Evolutionary conservation across 768 basidiomycete genomes (phyloP).

Genomic region (Suillus paluster): DNA sequence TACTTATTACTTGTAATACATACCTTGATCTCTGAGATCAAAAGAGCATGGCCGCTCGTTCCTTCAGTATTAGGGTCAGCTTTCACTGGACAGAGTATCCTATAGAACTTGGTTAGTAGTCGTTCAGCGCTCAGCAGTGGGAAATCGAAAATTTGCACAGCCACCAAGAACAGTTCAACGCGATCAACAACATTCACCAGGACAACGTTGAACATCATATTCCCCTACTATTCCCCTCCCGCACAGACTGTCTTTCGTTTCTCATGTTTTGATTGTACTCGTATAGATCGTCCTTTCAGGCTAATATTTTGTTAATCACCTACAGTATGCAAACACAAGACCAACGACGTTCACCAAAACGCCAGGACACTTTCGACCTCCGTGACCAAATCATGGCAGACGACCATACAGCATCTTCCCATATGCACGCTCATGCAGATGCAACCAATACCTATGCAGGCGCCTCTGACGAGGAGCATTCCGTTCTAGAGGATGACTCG

Average conservation of each 20-base stretch:
- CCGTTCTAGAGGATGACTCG: slow-evolving; percentile 85
- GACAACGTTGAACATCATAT: slow-evolving; percentile 1
- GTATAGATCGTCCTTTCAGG: neutral
- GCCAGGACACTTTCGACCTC: slow-evolving; percentile 74
- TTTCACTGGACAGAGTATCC: too few relatives aligned
- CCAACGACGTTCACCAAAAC: slow-evolving; percentile 30
- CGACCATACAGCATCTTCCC: slow-evolving; percentile 50
- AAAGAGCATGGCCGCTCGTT: too few relatives aligned
- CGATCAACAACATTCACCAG: neutral
- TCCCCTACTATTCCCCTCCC: neutral
- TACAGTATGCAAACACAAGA: slow-evolving; percentile 35
- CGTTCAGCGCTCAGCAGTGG: too few relatives aligned
- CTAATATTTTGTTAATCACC: slow-evolving; percentile 5
- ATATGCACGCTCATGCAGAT: slow-evolving; percentile 53
- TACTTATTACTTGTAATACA: too few relatives aligned
- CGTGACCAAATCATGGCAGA: slow-evolving; percentile 62
- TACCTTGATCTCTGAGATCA: too few relatives aligned
- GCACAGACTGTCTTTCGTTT: neutral
- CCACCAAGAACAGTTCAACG: slow-evolving; percentile 1
- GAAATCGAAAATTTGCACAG: neutral
- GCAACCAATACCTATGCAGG: slow-evolving; percentile 42
- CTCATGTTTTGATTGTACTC: slow-evolving; percentile 1
- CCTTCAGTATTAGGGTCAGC: too few relatives aligned
- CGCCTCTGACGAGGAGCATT: slow-evolving; percentile 77
- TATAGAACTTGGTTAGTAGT: too few relatives aligned